Base-by-base conservation (phyloP, 2,329 filamentous ascomycete genomes). In the Arachnomyces sp. region DNA sequence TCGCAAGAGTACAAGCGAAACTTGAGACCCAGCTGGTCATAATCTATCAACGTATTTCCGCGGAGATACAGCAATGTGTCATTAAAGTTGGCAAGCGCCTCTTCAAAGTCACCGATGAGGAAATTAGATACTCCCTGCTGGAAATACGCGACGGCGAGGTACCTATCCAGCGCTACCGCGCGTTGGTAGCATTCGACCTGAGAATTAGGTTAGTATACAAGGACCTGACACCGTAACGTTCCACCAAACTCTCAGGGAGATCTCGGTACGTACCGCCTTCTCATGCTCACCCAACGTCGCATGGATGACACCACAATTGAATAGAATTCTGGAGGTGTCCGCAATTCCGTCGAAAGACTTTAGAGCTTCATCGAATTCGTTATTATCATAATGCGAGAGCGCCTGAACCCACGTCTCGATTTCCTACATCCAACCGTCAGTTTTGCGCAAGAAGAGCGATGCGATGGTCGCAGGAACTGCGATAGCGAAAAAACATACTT, bases 121-220 rank as follows among this genome's bases (percentile, higher is more conserved):
- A 98, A 98, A 62, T 96, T 98, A 40, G 92, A 96, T 13, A 98
- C 92, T 32, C 92, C 92, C 65, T 96, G 87, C 59, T 98, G 92
- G 63, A 98, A 98, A 63, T 96, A 96, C 44, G 92, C 90, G 43
- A 98, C 88, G 42, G 92, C 92, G 34, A 98, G 82, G 59, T 96
- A 98, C 59, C 92, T 84, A 58, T 98, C 92, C 42, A 95, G 74
- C 48, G 81, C 76, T 53, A 94, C 84, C 36, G 92, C 89, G 60
- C 84, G 80, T 68, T 95, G 89, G 61, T 95, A 98, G 65, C 82
- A 92, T 65, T 94, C 84, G 50, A 98, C 86, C 89, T 95, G 55
- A 12, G 51, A n/a, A 49, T 17, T 34, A 32, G 7, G 17, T 47
- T 37, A 56, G 51, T 36, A 16, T 31, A 9, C 17, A 39, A 13